phyloP scores from a whole-genome alignment of 768 basidiomycete species.

The Termitomyces sp. region DNA sequence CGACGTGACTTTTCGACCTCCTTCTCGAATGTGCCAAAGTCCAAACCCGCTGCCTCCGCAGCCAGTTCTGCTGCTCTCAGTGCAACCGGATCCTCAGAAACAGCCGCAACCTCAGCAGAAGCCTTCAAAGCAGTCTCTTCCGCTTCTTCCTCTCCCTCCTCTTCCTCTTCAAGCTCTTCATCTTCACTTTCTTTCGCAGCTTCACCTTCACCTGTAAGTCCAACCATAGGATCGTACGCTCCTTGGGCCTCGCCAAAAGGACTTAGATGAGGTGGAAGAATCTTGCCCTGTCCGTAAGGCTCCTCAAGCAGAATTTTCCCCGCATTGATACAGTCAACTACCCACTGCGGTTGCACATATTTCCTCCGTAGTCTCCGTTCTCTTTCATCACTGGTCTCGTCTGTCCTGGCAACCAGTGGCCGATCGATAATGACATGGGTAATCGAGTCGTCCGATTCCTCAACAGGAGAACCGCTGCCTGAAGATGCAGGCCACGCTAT shows the following conservation, averaged over 20 bases:
- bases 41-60: slow-evolving; percentile 84
- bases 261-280: slow-evolving; percentile 90
- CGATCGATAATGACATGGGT: slow-evolving; percentile 96
- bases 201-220: slow-evolving; percentile 25
- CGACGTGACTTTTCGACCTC: slow-evolving; percentile 59
- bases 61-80: slow-evolving; percentile 85
- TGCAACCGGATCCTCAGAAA: slow-evolving; percentile 54
- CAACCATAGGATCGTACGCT: slow-evolving; percentile 64
- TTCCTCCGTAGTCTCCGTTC: slow-evolving; percentile 65
- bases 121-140: slow-evolving; percentile 25
- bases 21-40: slow-evolving; percentile 74
- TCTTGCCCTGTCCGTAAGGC: slow-evolving; percentile 77
- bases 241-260: slow-evolving; percentile 85
- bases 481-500: slow-evolving; percentile 86
- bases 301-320: slow-evolving; percentile 82
- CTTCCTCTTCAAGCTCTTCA: slow-evolving; percentile 25
- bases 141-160: slow-evolving; percentile 19
- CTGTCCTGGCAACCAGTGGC: slow-evolving; percentile 46
- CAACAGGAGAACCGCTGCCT: slow-evolving; percentile 75
- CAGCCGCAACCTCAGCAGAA: slow-evolving; percentile 23
- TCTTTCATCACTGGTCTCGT: slow-evolving; percentile 53
- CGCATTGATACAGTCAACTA: slow-evolving; percentile 92
- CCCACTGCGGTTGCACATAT: slow-evolving; percentile 96
- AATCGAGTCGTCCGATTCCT: slow-evolving; percentile 75
- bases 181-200: slow-evolving; percentile 26